Base-by-base conservation (phyloP, 2,329 filamentous ascomycete genomes). In the Colletotrichum sp. region DNA sequence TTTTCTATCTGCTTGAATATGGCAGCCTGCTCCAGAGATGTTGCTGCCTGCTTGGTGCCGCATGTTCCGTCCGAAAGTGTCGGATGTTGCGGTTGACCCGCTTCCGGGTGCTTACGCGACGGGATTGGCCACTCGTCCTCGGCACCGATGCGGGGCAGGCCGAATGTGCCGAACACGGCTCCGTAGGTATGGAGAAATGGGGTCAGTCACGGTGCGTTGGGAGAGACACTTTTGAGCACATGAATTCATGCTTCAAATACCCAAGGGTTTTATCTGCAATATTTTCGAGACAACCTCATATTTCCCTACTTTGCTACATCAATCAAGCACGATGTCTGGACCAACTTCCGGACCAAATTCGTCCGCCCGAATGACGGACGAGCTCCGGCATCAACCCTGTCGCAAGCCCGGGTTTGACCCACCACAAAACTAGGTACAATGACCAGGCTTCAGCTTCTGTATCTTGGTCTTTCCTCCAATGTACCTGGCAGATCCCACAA, bases 31-130 rank as follows among this genome's bases (percentile, higher is more conserved):
- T 12, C 5, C 2, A 2, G 3, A 21, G 26, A 55, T 28, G 24
- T 39, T 76, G 74, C 70, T 74, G 74, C 74, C 74, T 76, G 57
- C 15, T 28, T 32, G 26, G 15, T 26, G 18, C 30, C 49, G 68
- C 18, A 71, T 6, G 32, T 64, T 44, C 62, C 52, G 68, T 72
- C 63, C 26, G n/a, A 39, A 13, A 24, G 16, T 44, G 62, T 67
- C 68, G 73, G 73, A 24, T 60, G 26, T 36, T 49, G 26, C 28
- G 28, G 70, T 68, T 75, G 65, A 63, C 55, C 73, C 73, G 57
- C 55, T 36, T 62, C 34, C 72, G 68, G 62, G 8, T 66, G 68
- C 57, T 44, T 62, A 63, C 62, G 62, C 12, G 18, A 28, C 59
- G n/a, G 16, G 15, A 49, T 49, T 49, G 44, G 44, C 10, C 44